Conservation (phyloP, 371 early-diverging fungal species). For the Capniomyces stellatus region DNA sequence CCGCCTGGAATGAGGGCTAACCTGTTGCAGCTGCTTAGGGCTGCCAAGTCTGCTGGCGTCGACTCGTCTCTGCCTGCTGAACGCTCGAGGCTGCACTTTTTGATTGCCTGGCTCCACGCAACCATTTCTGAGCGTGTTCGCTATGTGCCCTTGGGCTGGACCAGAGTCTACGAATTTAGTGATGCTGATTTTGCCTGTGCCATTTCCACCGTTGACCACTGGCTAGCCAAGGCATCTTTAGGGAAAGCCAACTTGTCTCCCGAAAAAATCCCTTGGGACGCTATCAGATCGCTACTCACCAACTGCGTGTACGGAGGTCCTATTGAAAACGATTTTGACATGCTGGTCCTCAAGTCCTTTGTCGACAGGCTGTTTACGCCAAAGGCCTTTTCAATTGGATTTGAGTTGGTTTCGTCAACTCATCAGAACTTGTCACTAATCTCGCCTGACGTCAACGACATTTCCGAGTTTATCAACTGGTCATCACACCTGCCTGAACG, state of each 20-base stretch:
- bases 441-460: constrained; percentile 73
- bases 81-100: constrained; percentile 74
- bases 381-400: constrained; percentile 65
- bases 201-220: constrained; percentile 67
- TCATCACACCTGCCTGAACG: constrained; percentile 68
- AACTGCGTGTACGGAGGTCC: constrained; percentile 93
- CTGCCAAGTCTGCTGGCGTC: constrained; percentile 28
- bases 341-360: constrained; percentile 72
- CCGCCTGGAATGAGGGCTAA: constrained; percentile 92
- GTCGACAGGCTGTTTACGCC: constrained; percentile 65
- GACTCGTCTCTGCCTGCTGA: constrained; percentile 44
- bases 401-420: constrained; percentile 60
- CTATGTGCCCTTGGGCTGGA: constrained; percentile 95
- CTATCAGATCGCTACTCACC: constrained; percentile 65
- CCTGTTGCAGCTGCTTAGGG: constrained; percentile 60
- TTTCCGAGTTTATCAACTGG: constrained; percentile 80
- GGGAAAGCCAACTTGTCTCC: constrained; percentile 83
- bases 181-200: constrained; percentile 93
- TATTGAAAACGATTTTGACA: constrained; percentile 85
- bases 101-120: constrained; percentile 93
- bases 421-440: constrained; percentile 8
- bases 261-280: constrained; percentile 90
- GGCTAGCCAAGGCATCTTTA: constrained; percentile 64
- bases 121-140: constrained; percentile 86
- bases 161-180: constrained; percentile 91